A percentile compares a stretch with the other conserved stretches of the same genome.
phyloP scores from a whole-genome alignment of 768 basidiomycete species.

The Saitozyma podzolica region DNA sequence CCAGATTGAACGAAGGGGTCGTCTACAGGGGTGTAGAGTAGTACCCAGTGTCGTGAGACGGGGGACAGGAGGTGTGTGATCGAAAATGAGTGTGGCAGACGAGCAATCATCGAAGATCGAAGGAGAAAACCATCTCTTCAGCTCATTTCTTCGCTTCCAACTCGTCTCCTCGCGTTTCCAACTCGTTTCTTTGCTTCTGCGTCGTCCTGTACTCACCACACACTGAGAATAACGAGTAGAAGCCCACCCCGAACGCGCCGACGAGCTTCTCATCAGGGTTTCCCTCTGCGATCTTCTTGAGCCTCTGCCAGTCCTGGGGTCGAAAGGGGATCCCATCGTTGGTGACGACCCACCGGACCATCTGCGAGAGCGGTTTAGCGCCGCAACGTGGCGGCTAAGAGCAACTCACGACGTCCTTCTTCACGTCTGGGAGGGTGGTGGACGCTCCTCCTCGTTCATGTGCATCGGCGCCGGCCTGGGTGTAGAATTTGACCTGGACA shows the following conservation, averaged over 20 bases:
- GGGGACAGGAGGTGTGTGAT: too few relatives aligned
- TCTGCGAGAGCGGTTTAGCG: conserved; percentile 52
- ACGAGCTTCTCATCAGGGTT: conserved; percentile 95
- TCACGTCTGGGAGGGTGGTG: conserved; percentile 63
- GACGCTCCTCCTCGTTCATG: conserved; percentile 32
- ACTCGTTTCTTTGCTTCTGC: too few relatives aligned
- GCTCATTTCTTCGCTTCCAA: too few relatives aligned
- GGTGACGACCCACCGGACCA: conserved; percentile 77
- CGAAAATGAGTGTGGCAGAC: too few relatives aligned
- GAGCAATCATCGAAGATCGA: too few relatives aligned
- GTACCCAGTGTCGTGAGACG: too few relatives aligned
- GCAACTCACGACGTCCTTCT: conserved; percentile 60
- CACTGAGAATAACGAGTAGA: conserved; percentile 44
- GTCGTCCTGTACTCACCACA: conserved; percentile 23
- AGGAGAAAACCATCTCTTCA: conserved; percentile 11
- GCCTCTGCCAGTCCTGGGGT: conserved; percentile 80
- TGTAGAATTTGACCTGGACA: conserved; percentile 48
- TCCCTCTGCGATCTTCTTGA: conserved; percentile 94
- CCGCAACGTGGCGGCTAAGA: neutral
- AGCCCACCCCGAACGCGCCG: conserved; percentile 62
- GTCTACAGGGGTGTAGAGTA: conserved; percentile 26
- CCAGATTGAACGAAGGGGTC: conserved; percentile 59
- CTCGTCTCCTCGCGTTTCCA: too few relatives aligned
- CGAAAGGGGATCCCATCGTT: conserved; percentile 85
- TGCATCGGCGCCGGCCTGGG: conserved; percentile 27